Conservation (phyloP, 75 land plant genomes). For the Cunninghamia lanceolata region DNA sequence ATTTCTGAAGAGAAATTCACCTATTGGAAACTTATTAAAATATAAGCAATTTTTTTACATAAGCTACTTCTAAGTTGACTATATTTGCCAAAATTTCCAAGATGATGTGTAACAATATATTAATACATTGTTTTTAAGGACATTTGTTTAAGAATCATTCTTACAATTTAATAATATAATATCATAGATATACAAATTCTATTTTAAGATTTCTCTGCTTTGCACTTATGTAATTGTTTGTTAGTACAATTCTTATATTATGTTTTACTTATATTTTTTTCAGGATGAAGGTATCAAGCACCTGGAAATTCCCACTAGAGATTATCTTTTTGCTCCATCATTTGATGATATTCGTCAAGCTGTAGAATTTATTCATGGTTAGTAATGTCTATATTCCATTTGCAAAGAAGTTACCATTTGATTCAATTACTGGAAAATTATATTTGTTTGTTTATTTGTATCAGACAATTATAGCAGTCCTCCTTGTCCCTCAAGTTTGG, state of each 20-base stretch:
- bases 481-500: neutral
- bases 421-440: neutral
- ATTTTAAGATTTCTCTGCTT: neutral
- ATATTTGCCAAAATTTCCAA: neutral
- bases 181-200: neutral
- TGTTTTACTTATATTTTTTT: constrained; percentile 1
- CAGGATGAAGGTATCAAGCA: constrained; percentile 73
- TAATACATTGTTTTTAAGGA: neutral
- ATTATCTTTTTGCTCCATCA: constrained; percentile 86
- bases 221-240: neutral
- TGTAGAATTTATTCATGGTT: constrained; percentile 84
- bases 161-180: neutral
- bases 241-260: neutral
- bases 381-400: constrained; percentile 17
- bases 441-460: neutral
- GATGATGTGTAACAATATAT: neutral
- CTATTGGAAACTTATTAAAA: neutral
- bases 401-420: neutral
- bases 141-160: neutral
- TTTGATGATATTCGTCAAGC: constrained; percentile 62
- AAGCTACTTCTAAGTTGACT: neutral
- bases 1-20: neutral
- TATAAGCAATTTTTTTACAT: neutral
- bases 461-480: neutral
- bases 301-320: constrained; percentile 88